phyloP scores from a whole-genome alignment of 2,329 filamentous ascomycete genomes.

The Colletotrichum eleusines region DNA sequence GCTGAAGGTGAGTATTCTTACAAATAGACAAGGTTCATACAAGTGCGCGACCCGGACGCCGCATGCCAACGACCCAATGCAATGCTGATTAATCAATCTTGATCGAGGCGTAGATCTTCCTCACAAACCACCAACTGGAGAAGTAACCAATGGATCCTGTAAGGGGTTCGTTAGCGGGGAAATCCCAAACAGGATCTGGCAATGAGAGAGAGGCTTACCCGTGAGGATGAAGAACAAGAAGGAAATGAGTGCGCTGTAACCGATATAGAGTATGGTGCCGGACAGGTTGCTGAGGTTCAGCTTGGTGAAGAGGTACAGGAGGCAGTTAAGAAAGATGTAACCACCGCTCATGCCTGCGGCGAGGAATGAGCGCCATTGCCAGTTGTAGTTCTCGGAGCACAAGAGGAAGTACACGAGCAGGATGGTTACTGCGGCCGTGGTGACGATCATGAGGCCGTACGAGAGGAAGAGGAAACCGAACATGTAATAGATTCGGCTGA shows the following conservation, averaged over 20 bases:
- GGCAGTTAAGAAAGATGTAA: slow-evolving; percentile 92
- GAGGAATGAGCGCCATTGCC: slow-evolving; percentile 97
- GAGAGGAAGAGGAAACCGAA: slow-evolving; percentile 99
- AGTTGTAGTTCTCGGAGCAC: slow-evolving; percentile 97
- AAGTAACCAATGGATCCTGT: slow-evolving; percentile 95
- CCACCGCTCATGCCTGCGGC: slow-evolving; percentile 90
- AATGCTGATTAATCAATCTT: slow-evolving; percentile 82
- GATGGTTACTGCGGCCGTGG: slow-evolving; percentile 90
- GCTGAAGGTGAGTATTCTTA: slow-evolving; percentile 8
- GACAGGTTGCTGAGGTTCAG: slow-evolving; percentile 87
- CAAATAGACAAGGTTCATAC: slow-evolving; percentile 33
- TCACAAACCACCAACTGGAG: slow-evolving; percentile 92
- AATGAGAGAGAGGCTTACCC: slow-evolving; percentile 73
- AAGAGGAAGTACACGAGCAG: slow-evolving; percentile 96
- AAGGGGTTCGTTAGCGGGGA: slow-evolving; percentile 20
- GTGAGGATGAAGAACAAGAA: slow-evolving; percentile 94
- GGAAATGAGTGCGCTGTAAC: slow-evolving; percentile 90
- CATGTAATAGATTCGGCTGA: slow-evolving; percentile 99
- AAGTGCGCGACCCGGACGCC: slow-evolving; percentile 15
- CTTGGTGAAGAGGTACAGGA: slow-evolving; percentile 92
- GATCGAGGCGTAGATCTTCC: slow-evolving; percentile 96
- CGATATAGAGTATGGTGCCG: slow-evolving; percentile 90
- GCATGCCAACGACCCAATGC: slow-evolving; percentile 13
- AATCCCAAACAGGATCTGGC: neutral
- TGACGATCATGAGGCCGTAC: slow-evolving; percentile 97